Evolutionary conservation across 1,139 yeast species (phyloP).

Genomic region (Suhomyces panamericanus): DNA sequence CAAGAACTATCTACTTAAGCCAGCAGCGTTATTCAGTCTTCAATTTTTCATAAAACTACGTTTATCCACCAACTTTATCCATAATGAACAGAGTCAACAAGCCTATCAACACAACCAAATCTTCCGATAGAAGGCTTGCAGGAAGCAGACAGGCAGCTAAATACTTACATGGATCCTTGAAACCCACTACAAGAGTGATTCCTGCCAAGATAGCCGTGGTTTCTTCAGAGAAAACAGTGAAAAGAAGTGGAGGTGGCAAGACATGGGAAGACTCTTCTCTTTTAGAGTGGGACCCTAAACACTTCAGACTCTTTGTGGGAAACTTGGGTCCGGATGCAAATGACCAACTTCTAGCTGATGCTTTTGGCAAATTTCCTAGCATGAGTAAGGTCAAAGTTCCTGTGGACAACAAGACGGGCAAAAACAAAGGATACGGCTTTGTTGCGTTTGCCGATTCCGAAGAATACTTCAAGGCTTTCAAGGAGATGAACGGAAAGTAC

Average conservation of each 20-base stretch:
- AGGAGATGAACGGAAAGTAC: constrained; percentile 74
- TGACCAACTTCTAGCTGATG: constrained; percentile 51
- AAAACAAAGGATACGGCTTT: constrained; percentile 68
- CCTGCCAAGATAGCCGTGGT: background rate
- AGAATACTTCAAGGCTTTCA: constrained; percentile 68
- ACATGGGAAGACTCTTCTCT: constrained; percentile 51
- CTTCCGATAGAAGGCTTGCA: constrained; percentile 56
- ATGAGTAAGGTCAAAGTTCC: constrained; percentile 60
- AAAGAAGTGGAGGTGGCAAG: constrained; percentile 45
- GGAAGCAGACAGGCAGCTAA: constrained; percentile 47
- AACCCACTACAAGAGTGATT: constrained; percentile 1
- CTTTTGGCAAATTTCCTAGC: constrained; percentile 53
- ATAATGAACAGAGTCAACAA: constrained; percentile 62
- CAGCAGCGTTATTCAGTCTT: too few species aligned
- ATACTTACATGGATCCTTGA: constrained; percentile 33
- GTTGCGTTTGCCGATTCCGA: constrained; percentile 62
- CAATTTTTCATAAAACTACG: background rate
- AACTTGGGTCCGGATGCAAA: constrained; percentile 69
- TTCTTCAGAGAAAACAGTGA: constrained; percentile 31
- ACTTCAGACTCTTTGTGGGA: constrained; percentile 73
- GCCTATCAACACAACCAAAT: constrained; percentile 30
- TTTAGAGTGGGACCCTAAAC: constrained; percentile 64
- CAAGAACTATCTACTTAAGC: too few species aligned
- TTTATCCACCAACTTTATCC: too few species aligned
- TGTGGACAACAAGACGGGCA: constrained; percentile 40